Evolutionary conservation across 2,329 filamentous ascomycete genomes (phyloP), one percentile per base, ranked within the genome.

Genomic region (Tricladium varicosporioides): DNA sequence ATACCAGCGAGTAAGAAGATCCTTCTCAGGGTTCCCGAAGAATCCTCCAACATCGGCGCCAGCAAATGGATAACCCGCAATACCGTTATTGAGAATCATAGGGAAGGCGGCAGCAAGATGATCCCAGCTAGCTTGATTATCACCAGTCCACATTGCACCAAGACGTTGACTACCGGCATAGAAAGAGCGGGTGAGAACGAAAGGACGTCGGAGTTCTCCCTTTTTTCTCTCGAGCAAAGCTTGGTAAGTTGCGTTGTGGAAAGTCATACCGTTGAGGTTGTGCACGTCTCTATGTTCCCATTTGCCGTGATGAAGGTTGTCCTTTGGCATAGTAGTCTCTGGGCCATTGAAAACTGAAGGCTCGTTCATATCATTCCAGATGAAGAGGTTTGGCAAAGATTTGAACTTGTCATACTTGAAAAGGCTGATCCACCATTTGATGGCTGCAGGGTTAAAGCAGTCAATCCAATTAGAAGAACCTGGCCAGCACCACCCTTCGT

Each of bases 361-460:
- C 76, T 99, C 94, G 71, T 97, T 97, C 94, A 99, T 99, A 72
- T 99, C 94, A 72, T 99, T 99, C 94, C 94, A 99, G 67, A 99
- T 85, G 74, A 91, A 97, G 0, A 91, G 87, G 72, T 97, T 99
- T 62, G 87, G 80, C 66, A 87, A 81, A 1, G 91, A 92, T 73
- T 91, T 90, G 80, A 97, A 99, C 43, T 77, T 82, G 70, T 91
- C 86, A 64, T 95, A 97, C 67, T 89, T 87, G 81, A 96, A 97
- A 10, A 97, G 81, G 2, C 80, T 76, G 65, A 85, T 88, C 93
- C 94, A 99, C 94, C 94, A 99, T 60, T 89, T 84, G 53, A 89
- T 84, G 5, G 92, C 90, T 53, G 88, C 87, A n/a, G 93, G 92
- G 70, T 93, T 97, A 77, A 99, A 97, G 70, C 87, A 88, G 70